Evolutionary conservation across 768 basidiomycete genomes (phyloP).

Genomic region (Postia placenta): DNA sequence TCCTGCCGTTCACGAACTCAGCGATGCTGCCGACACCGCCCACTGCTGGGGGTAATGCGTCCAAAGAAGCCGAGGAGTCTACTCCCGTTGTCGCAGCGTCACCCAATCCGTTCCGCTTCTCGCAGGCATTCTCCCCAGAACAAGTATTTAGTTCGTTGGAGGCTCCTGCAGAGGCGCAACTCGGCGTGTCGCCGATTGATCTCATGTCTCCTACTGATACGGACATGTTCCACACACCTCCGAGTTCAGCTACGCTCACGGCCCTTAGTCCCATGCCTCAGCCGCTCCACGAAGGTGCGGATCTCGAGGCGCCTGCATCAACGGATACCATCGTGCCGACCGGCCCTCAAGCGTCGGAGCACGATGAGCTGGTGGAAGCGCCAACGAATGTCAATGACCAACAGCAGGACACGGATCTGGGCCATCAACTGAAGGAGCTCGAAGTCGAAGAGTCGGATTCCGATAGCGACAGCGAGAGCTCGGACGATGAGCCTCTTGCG

Average conservation of each 20-base stretch:
- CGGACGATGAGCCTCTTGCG: conserved; percentile 26
- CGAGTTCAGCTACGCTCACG: conserved; percentile 30
- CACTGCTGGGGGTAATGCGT: conserved; percentile 17
- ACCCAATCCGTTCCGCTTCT: conserved; percentile 52
- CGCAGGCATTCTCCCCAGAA: conserved; percentile 19
- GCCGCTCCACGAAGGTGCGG: neutral
- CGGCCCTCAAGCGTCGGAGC: neutral
- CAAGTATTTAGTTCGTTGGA: conserved; percentile 7
- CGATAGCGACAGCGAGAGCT: conserved; percentile 29
- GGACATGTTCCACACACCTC: conserved; percentile 51
- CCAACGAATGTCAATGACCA: conserved; percentile 9
- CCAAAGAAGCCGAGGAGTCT: neutral
- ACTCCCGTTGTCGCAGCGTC: conserved; percentile 5
- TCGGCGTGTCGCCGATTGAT: conserved; percentile 1
- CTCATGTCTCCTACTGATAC: conserved; percentile 21
- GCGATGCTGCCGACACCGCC: conserved; percentile 32
- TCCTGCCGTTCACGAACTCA: conserved; percentile 41
- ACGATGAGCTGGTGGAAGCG: neutral
- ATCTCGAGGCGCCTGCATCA: neutral
- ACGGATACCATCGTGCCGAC: neutral
- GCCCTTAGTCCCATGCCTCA: neutral
- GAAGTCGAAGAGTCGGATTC: conserved; percentile 49
- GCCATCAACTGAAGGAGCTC: conserved; percentile 48
- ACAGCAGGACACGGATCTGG: conserved; percentile 44
- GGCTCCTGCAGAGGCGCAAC: neutral